Evolutionary conservation across 257 asterid species (phyloP), one percentile per base, ranked within the genome.

Genomic region (Anisodus acutangulus): DNA sequence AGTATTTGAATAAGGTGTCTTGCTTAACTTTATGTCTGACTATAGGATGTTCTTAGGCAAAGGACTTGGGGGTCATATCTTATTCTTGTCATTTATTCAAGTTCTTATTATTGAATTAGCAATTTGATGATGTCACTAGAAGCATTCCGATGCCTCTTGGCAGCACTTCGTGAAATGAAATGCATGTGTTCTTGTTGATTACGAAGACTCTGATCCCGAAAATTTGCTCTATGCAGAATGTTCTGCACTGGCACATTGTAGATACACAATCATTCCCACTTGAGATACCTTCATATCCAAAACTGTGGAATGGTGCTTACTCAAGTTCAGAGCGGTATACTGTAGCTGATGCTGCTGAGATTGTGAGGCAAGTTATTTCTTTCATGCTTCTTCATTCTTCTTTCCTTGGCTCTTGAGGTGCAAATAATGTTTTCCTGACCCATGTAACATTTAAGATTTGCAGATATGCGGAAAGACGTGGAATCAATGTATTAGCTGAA

Each of bases 161-260:
- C 62, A 51, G 47, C 13, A 31, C 26, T 12, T 76, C 3, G 8
- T 22, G 19, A 19, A 22, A 22, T 51, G 63, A 76, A 26, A 76
- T 76, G 81, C 63, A 13, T 76, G 12, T 1, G 13, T 51, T 74
- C 81, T 76, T 51, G 16, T 17, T 22, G 67, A 47, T 79, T n/a
- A 70, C 13, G 22, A 37, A 72, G n/a, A 82, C 19, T 7, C 10
- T 43, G 35, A 78, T 76, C 51, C 69, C 37, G 35, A 57, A 47
- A 22, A 51, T 80, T 67, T 10, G 8, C 69, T 43, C 12, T 12
- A 63, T 69, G 78, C 94, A 96, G 99, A 96, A 94, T 82, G 99
- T 96, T 92, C 88, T 96, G 87, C 99, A 96, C 84, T 96, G 99
- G 99, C 99, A 96, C 87, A 96, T 96, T 76, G 98, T 96, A 71